Evolutionary conservation across 2,329 filamentous ascomycete genomes (phyloP).

Genomic region (Tolypocladium capitatum): DNA sequence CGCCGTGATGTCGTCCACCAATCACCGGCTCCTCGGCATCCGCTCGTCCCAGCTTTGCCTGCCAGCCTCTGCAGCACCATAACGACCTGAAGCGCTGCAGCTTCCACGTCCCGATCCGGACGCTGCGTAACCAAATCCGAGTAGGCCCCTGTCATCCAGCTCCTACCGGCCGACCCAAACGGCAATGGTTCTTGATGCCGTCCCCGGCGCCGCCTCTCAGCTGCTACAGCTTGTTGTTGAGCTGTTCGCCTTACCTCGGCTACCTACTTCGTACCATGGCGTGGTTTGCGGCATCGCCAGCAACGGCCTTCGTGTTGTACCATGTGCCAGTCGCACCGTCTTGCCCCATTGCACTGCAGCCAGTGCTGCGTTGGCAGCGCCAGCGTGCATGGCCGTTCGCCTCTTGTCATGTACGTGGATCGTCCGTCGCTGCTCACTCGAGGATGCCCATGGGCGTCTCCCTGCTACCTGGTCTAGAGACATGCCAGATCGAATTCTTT

Average conservation of each 20-base stretch:
- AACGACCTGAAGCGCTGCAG: background rate
- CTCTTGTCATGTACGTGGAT: background rate
- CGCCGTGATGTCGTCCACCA: background rate
- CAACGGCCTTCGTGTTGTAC: no score
- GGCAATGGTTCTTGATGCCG: no score
- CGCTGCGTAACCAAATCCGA: background rate
- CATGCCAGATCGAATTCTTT: background rate
- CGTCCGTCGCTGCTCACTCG: background rate
- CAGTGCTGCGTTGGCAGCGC: background rate
- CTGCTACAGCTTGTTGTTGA: no score
- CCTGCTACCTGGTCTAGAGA: background rate
- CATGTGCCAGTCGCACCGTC: background rate
- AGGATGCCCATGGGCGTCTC: background rate
- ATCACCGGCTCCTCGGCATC: background rate
- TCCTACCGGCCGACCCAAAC: background rate
- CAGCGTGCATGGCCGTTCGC: background rate
- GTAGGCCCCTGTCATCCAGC: background rate
- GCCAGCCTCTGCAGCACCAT: background rate
- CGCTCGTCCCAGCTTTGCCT: background rate
- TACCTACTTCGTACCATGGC: no score
- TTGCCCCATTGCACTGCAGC: background rate
- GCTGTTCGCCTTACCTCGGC: background rate
- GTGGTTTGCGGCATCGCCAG: background rate
- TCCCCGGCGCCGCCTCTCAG: no score
- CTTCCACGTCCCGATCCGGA: background rate